Conservation (phyloP, 139 green algal genomes). For the Micractinium sp. region DNA sequence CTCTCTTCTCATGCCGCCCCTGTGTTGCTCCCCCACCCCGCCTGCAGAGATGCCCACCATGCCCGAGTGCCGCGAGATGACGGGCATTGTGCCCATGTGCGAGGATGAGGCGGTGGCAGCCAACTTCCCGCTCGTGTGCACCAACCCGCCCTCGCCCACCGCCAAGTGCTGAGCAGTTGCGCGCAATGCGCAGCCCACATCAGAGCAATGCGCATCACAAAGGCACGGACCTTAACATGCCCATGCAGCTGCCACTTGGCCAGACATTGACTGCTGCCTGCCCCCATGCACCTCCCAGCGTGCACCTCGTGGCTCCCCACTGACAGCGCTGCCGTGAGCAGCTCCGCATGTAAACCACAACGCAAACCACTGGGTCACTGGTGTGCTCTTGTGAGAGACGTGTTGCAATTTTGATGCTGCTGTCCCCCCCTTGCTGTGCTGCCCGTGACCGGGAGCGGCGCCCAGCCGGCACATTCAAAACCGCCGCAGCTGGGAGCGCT, state of each 20-base stretch:
- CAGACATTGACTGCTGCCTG: neutral
- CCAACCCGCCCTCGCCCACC: neutral
- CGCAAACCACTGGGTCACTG: no score
- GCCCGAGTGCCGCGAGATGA: slow-evolving; percentile 7
- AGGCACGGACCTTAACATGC: neutral
- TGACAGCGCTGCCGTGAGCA: no score
- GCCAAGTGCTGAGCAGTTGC: neutral
- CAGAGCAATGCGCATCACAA: no score
- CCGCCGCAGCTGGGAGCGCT: no score
- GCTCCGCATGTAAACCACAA: no score
- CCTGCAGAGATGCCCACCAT: slow-evolving; percentile 26
- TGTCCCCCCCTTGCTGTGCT: no score
- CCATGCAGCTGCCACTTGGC: neutral
- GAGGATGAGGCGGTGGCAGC: neutral
- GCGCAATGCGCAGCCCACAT: neutral
- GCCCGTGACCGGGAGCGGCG: no score
- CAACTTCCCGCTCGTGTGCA: slow-evolving; percentile 13
- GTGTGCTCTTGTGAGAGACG: no score
- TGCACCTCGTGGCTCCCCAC: neutral
- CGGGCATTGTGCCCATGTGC: neutral
- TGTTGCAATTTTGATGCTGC: no score
- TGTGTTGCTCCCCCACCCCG: neutral
- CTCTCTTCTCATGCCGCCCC: neutral
- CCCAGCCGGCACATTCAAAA: no score
- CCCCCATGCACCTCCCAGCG: neutral